Evolutionary conservation across 2,329 filamentous ascomycete genomes (phyloP).

Genomic region (Leptographium radiaticola): DNA sequence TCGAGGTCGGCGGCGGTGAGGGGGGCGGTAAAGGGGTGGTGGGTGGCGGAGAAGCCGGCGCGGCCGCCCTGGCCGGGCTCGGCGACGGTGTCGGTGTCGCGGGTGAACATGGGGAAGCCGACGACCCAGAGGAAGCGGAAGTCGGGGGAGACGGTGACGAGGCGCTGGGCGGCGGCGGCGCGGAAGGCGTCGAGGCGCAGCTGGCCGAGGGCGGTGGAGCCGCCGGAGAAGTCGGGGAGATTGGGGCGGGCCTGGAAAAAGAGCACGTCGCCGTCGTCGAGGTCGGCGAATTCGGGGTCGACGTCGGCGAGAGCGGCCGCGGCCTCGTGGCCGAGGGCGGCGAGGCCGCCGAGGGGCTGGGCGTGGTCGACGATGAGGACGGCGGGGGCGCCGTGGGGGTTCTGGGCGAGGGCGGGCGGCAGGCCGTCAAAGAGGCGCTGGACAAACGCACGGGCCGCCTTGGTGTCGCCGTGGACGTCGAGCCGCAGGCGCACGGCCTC

Average conservation of each 20-base stretch:
- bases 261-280: constrained; percentile 64
- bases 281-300: constrained; percentile 18
- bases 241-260: constrained; percentile 67
- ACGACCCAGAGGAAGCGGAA: constrained; percentile 75
- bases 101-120: constrained; percentile 87
- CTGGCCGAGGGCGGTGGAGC: constrained; percentile 60
- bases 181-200: constrained; percentile 59
- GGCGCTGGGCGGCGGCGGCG: constrained; percentile 47
- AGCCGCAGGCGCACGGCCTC: constrained; percentile 62
- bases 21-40: constrained; percentile 93
- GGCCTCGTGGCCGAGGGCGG: constrained; percentile 63
- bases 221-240: constrained; percentile 47
- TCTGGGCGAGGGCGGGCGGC: constrained; percentile 48
- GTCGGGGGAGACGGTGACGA: constrained; percentile 30
- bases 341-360: constrained; percentile 64
- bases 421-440: constrained; percentile 53
- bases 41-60: constrained; percentile 72
- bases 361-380: constrained; percentile 62
- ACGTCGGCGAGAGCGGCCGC: constrained; percentile 33
- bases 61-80: constrained; percentile 70
- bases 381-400: constrained; percentile 65
- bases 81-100: constrained; percentile 36
- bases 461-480: constrained; percentile 35
- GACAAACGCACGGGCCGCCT: constrained; percentile 43
- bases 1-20: constrained; percentile 59